A percentile compares a stretch with the other conserved stretches of the same genome.
Evolutionary conservation across 768 basidiomycete species (phyloP).

Genomic region (Leccinum sublutescens): DNA sequence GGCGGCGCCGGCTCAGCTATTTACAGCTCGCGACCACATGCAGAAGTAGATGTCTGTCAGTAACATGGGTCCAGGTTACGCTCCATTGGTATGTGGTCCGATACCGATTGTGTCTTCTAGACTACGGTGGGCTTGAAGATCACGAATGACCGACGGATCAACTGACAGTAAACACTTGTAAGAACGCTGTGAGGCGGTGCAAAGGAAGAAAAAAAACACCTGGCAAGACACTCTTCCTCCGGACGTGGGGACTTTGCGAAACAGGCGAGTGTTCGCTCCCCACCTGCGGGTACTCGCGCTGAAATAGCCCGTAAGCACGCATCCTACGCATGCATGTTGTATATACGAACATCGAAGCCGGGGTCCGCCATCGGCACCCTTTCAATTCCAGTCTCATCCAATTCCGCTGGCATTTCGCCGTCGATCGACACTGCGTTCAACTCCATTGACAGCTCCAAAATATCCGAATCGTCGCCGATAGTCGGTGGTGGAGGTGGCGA

Average conservation of each 20-base stretch:
- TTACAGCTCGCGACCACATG: slow-evolving; percentile 25
- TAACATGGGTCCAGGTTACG: slow-evolving; percentile 16
- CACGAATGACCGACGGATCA: slow-evolving; percentile 84
- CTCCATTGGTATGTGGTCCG: slow-evolving; percentile 32
- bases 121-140: slow-evolving; percentile 84
- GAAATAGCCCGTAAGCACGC: slow-evolving; percentile 22
- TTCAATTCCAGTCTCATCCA: slow-evolving; percentile 82
- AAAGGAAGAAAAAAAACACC: slow-evolving; percentile 43
- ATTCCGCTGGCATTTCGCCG: slow-evolving; percentile 54
- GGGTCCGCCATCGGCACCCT: slow-evolving; percentile 92
- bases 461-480: slow-evolving; percentile 78
- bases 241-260: slow-evolving; percentile 73
- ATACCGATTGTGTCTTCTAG: slow-evolving; percentile 54
- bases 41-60: slow-evolving; percentile 16
- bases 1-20: slow-evolving; percentile 15
- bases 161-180: slow-evolving; percentile 46
- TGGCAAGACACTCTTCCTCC: slow-evolving; percentile 93
- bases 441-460: slow-evolving; percentile 87
- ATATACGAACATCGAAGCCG: slow-evolving; percentile 70
- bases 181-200: slow-evolving; percentile 7
- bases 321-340: slow-evolving; percentile 11
- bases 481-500: slow-evolving; percentile 76
- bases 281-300: slow-evolving; percentile 70
- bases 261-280: slow-evolving; percentile 58
- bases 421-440: slow-evolving; percentile 83